Base-by-base conservation (phyloP, 2,329 filamentous ascomycete genomes). In the Epicoccum sorghinum region DNA sequence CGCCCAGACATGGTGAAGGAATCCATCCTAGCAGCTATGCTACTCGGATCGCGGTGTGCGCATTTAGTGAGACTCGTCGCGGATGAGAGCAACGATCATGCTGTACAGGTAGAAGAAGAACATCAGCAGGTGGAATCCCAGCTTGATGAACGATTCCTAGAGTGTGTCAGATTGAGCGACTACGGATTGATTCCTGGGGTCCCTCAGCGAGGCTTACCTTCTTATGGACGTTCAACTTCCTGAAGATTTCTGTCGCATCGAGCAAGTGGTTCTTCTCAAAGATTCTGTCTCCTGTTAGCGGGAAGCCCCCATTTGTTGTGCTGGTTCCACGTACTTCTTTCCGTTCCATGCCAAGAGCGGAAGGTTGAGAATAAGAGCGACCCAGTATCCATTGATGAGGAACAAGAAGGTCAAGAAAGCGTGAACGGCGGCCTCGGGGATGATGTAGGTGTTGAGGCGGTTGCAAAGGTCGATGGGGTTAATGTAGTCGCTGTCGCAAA, bases 61-160 rank as follows among this genome's bases (percentile, higher is more conserved):
- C 59, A 50, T 70, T 73, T 66, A 96, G 78, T 92, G 86, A 57
- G 89, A 86, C 80, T 99, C 95, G 78, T 98, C 95, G 73, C 89
- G 88, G 82, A 99, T 99, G 60, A 99, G 85, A 64, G 95, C 93
- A 62, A 97, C 93, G 68, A 95, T 95, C 90, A 95, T 96, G 88
- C 90, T 96, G 86, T 96, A 96, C 52, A 99, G 89, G 81, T 99
- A 99, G 86, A 98, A 99, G 87, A 99, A 99, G 86, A 99, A 99
- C 92, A 99, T 97, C 80, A 99, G 78, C 57, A 99, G 83, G 79
- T 99, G 95, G 84, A 99, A 99, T 52, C 93, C 95, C 38, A 99
- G 90, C 82, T 99, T 99, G 82, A 95, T 88, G 78, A 99, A 99
- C 0, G 95, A 98, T 86, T 99, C 95, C 93, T 96, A 35, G 7